A percentile compares a stretch with the other conserved stretches of the same genome.
Evolutionary conservation across 1,284 basidiomycete genomes (phyloP).

Genomic region (Malassezia furfur): DNA sequence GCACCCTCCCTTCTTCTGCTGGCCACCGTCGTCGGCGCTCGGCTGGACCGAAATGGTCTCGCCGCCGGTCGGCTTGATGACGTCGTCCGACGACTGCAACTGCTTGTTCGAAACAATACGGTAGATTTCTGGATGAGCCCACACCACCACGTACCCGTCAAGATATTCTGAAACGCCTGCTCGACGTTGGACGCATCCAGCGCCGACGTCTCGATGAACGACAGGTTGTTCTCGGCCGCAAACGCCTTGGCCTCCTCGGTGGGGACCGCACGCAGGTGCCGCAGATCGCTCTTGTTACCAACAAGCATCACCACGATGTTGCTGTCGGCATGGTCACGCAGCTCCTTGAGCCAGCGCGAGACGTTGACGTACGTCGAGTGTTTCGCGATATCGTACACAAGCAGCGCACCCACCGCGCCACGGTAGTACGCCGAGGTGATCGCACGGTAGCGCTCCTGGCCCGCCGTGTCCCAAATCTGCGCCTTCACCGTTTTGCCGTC

Average conservation of each 20-base stretch:
- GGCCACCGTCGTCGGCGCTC: constrained; percentile 44
- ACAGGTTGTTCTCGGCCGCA: constrained; percentile 67
- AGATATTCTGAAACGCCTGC: constrained; percentile 81
- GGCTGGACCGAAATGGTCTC: constrained; percentile 49
- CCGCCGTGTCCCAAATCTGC: constrained; percentile 98
- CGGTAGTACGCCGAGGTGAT: constrained; percentile 96
- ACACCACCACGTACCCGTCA: constrained; percentile 61
- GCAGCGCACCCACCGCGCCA: constrained; percentile 67
- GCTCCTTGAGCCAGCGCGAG: constrained; percentile 94
- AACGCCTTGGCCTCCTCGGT: constrained; percentile 59
- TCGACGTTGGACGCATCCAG: constrained; percentile 98
- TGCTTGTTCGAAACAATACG: constrained; percentile 49
- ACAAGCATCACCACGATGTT: constrained; percentile 54
- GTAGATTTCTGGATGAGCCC: constrained; percentile 39
- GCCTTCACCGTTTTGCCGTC: constrained; percentile 97
- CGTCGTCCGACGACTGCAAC: constrained; percentile 46
- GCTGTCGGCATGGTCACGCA: constrained; percentile 57
- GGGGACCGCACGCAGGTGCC: constrained; percentile 87
- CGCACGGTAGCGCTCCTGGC: constrained; percentile 95
- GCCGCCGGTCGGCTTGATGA: constrained; percentile 46
- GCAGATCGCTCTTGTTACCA: constrained; percentile 84
- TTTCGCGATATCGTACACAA: constrained; percentile 56
- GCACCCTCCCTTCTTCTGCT: constrained; percentile 47
- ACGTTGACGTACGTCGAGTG: constrained; percentile 93
- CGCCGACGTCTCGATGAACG: constrained; percentile 91